Conservation (phyloP, 2,329 filamentous ascomycete genomes). For the Fusarium paranaense region DNA sequence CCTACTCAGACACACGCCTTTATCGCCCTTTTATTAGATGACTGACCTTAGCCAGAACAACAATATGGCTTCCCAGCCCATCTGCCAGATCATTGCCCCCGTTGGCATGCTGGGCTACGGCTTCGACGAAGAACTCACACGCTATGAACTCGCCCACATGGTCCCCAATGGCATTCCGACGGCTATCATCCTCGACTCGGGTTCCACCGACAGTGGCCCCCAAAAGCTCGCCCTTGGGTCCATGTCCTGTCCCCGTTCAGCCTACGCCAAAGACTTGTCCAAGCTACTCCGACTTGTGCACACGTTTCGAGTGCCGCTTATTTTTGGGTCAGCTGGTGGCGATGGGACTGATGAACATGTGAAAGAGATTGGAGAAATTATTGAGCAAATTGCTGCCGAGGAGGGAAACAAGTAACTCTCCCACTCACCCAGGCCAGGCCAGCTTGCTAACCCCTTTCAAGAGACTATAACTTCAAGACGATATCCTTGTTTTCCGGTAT, state of each 20-base stretch:
- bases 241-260: constrained; percentile 53
- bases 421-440: accelerated
- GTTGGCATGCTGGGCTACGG: constrained; percentile 64
- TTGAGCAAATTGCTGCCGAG: constrained; percentile 38
- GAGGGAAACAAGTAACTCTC: constrained; percentile 10
- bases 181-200: constrained; percentile 51
- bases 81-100: constrained; percentile 58
- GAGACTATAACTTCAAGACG: constrained; percentile 45
- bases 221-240: constrained; percentile 55
- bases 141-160: constrained; percentile 40
- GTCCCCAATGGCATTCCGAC: constrained; percentile 46
- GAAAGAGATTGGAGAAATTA: constrained; percentile 52
- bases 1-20: accelerated
- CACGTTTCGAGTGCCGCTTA: constrained; percentile 50
- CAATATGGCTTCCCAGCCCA: background rate
- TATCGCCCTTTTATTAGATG: background rate
- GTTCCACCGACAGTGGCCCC: constrained; percentile 52
- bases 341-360: constrained; percentile 61
- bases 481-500: constrained; percentile 55
- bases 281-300: constrained; percentile 52
- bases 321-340: constrained; percentile 60
- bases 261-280: constrained; percentile 57
- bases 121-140: constrained; percentile 50
- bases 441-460: background rate
- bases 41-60: background rate